Conservation (phyloP, 129 eudicot species). For the Flaveria ramosissima region DNA sequence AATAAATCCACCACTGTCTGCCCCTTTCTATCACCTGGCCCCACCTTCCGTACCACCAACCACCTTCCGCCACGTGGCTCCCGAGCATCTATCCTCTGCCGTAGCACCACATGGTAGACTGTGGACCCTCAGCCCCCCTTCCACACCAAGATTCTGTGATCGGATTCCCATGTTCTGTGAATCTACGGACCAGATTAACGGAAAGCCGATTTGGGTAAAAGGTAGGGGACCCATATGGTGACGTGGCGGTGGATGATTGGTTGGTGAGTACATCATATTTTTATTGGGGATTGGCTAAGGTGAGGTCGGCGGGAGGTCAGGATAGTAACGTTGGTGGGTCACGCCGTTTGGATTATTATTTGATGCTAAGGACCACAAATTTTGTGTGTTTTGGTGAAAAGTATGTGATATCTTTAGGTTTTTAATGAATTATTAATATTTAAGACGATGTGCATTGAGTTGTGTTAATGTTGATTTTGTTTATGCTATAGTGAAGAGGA, state of each 20-base stretch:
- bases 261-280: neutral
- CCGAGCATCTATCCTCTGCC: constrained; percentile 28
- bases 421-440: too few species aligned
- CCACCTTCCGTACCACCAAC: constrained; percentile 19
- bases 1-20: constrained; percentile 42
- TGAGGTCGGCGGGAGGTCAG: constrained; percentile 45
- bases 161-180: constrained; percentile 13
- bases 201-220: constrained; percentile 23
- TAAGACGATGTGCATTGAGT: too few species aligned
- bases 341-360: constrained; percentile 36
- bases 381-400: constrained; percentile 5
- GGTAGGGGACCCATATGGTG: constrained; percentile 16
- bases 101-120: constrained; percentile 38
- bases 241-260: constrained; percentile 28
- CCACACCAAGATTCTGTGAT: constrained; percentile 29
- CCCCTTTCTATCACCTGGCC: constrained; percentile 25
- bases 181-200: constrained; percentile 37
- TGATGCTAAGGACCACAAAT: constrained; percentile 34
- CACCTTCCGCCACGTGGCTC: constrained; percentile 24
- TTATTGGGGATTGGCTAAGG: constrained; percentile 19
- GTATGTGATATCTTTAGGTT: neutral
- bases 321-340: constrained; percentile 39
- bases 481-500: too few species aligned
- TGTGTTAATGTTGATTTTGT: too few species aligned
- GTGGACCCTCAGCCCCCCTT: constrained; percentile 35